Conservation (phyloP, 2,329 filamentous ascomycete species). For the Aspergillus pseudoterreus region DNA sequence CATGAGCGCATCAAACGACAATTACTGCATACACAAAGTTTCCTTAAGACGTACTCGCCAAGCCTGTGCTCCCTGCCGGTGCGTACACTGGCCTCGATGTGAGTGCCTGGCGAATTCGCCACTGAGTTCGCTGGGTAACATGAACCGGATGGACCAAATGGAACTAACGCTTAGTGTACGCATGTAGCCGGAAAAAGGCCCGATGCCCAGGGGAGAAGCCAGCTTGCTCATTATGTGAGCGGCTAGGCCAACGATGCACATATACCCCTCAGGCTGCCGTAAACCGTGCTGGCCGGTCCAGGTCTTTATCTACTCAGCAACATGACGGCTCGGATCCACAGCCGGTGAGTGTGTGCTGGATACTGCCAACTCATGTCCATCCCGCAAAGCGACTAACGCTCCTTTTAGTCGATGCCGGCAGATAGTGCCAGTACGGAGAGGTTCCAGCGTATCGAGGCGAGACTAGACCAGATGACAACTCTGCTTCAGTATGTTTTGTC, state of each 20-base stretch:
- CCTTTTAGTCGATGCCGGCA: background rate
- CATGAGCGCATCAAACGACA: conserved; percentile 19
- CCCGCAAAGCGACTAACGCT: background rate
- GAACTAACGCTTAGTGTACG: background rate
- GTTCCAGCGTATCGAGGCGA: conserved; percentile 19
- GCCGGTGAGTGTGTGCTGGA: background rate
- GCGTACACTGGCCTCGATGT: conserved; percentile 1
- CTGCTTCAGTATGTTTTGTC: conserved; percentile 15
- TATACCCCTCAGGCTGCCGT: conserved; percentile 13
- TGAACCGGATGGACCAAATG: background rate
- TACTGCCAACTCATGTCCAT: too few relatives aligned
- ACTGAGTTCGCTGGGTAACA: background rate
- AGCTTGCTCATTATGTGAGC: conserved; percentile 19
- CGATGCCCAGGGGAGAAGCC: conserved; percentile 27
- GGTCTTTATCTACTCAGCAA: background rate
- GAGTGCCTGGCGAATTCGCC: background rate
- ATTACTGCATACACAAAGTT: conserved; percentile 23
- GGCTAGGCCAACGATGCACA: conserved; percentile 20
- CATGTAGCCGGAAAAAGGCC: conserved; percentile 22
- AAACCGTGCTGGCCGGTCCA: background rate
- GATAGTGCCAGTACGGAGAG: conserved; percentile 9
- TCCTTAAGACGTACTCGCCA: conserved; percentile 23
- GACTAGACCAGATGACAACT: conserved; percentile 17
- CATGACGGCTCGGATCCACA: background rate
- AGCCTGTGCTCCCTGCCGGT: conserved; percentile 25